These are phyloP conservation scores for Trichoderma sp. DNA, from an alignment of 2,329 filamentous ascomycete genomes.

Conservation along the genomic window DNA sequence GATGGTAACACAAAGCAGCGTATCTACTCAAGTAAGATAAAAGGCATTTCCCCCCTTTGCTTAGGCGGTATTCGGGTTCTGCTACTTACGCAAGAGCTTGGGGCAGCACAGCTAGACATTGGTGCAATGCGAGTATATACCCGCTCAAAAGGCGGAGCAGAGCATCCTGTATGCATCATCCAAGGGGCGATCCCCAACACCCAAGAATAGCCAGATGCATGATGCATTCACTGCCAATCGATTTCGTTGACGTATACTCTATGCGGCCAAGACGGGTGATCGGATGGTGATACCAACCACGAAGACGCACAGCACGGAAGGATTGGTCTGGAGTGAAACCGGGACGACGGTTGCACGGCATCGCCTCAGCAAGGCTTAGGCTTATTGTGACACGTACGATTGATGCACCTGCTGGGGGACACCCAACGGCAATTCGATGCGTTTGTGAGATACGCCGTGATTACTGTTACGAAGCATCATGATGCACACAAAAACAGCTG, in stretches of 20 bases:
- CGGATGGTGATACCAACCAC: background rate
- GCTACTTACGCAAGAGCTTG: background rate
- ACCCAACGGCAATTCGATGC: background rate
- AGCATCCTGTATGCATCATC: background rate
- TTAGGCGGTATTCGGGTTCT: background rate
- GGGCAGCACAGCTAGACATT: background rate
- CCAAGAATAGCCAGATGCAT: constrained; percentile 2
- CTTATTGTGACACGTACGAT: constrained; percentile 8
- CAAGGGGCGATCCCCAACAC: background rate
- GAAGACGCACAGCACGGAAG: background rate
- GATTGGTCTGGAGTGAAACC: background rate
- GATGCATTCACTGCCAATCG: background rate
- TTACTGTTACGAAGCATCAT: background rate
- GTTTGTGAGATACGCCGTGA: background rate
- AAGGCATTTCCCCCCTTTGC: too few species aligned
- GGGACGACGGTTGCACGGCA: constrained; percentile 5
- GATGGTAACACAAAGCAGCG: too few species aligned
- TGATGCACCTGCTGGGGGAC: background rate
- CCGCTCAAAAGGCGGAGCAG: background rate
- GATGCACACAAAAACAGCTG: background rate
- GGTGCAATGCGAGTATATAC: background rate
- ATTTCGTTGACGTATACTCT: constrained; percentile 8
- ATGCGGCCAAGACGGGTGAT: constrained; percentile 7
- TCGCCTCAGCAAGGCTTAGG: background rate
- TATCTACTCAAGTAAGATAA: too few species aligned